These are phyloP conservation scores for Aspergillus nanangensis DNA, from an alignment of 495 filamentous ascomycete species.

Conservation along the genomic window DNA sequence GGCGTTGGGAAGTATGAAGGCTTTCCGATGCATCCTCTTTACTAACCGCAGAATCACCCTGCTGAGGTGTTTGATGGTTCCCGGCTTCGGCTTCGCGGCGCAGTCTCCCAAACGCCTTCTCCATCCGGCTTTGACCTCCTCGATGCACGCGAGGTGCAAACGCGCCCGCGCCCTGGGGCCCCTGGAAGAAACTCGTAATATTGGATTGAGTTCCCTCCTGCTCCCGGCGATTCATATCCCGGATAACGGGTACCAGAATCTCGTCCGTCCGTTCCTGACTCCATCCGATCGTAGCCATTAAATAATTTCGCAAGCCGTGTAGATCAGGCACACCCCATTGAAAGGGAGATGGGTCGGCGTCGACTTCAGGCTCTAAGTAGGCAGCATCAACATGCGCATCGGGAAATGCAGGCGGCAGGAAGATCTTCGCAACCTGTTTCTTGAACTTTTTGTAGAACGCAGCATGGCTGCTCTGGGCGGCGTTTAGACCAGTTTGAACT, in stretches of 20 bases:
- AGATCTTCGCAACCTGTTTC: constrained; percentile 76
- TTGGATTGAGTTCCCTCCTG: constrained; percentile 91
- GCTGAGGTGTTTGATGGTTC: background rate
- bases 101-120: constrained; percentile 70
- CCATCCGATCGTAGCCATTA: constrained; percentile 96
- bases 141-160: constrained; percentile 71
- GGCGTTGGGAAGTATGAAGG: background rate
- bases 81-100: constrained; percentile 46
- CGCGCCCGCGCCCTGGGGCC: constrained; percentile 58
- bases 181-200: constrained; percentile 84
- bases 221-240: constrained; percentile 85
- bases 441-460: constrained; percentile 81
- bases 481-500: constrained; percentile 56
- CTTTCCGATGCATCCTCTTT: constrained; percentile 1
- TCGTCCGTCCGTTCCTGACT: constrained; percentile 86
- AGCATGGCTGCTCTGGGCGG: constrained; percentile 35
- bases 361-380: constrained; percentile 82
- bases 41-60: background rate
- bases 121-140: constrained; percentile 71
- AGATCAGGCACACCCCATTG: constrained; percentile 95
- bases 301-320: constrained; percentile 73
- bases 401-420: constrained; percentile 76
- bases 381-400: constrained; percentile 69
- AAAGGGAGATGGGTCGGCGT: constrained; percentile 69
- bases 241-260: constrained; percentile 87